These are phyloP conservation scores for Pseudogymnoascus sp. DNA, from an alignment of 2,329 filamentous ascomycete species.

Conservation along the genomic window DNA sequence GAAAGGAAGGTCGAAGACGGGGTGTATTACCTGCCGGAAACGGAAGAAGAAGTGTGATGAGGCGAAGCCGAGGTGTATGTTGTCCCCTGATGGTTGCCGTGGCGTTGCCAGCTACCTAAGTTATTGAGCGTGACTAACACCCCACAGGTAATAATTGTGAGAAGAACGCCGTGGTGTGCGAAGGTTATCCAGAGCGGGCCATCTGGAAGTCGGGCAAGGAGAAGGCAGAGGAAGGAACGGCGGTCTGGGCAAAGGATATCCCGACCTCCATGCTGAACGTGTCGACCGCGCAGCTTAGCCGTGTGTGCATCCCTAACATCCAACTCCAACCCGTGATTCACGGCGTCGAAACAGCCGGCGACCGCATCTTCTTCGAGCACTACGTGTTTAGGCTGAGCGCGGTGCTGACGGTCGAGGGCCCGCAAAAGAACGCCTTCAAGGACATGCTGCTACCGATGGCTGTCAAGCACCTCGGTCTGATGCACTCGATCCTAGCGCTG, in stretches of 20 bases:
- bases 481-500: constrained; percentile 83
- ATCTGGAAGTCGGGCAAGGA: constrained; percentile 83
- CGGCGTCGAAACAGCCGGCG: constrained; percentile 71
- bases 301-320: constrained; percentile 42
- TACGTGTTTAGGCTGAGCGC: constrained; percentile 73
- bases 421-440: constrained; percentile 72
- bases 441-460: constrained; percentile 77
- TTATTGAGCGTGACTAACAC: background rate
- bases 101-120: background rate
- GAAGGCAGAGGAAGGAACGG: constrained; percentile 55
- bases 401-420: constrained; percentile 73
- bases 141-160: constrained; percentile 71
- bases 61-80: constrained; percentile 57
- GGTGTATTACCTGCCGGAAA: constrained; percentile 58
- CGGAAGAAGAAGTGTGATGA: constrained; percentile 68
- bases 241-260: constrained; percentile 15
- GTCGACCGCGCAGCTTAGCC: constrained; percentile 40
- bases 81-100: constrained; percentile 22
- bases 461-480: constrained; percentile 68
- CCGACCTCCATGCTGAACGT: constrained; percentile 21
- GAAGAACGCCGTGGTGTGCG: constrained; percentile 87
- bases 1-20: constrained; percentile 66
- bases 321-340: constrained; percentile 62
- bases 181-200: constrained; percentile 80
- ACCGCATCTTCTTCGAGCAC: constrained; percentile 73